Evolutionary conservation across 305 asterid species (phyloP).

Genomic region (Solanum chacoense): DNA sequence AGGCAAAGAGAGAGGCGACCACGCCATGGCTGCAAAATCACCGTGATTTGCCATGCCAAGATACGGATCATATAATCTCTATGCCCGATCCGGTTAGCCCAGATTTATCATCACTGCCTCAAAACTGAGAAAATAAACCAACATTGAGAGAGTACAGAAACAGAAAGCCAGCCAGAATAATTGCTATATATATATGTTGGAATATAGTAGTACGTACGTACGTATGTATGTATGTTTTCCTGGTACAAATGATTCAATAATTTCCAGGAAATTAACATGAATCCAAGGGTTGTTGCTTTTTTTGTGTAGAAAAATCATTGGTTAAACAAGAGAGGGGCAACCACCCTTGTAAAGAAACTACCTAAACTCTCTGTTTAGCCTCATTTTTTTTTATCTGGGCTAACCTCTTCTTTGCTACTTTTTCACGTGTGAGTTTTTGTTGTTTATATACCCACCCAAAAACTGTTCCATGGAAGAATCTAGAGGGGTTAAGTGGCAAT

Average conservation of each 20-base stretch:
- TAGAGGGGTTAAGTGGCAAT: background rate
- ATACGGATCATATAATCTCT: background rate
- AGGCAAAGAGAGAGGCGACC: background rate
- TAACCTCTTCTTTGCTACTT: background rate
- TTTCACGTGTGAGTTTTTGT: background rate
- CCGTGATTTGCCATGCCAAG: background rate
- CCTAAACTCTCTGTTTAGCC: background rate
- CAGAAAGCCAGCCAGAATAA: background rate
- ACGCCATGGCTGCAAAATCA: conserved; percentile 6
- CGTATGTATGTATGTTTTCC: background rate
- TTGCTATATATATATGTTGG: background rate
- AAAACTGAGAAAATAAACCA: background rate
- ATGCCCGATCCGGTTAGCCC: background rate
- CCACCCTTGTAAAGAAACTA: background rate
- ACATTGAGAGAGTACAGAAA: background rate
- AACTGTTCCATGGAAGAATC: background rate
- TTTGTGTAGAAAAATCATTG: conserved; percentile 2
- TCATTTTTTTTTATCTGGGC: background rate
- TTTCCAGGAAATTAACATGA: background rate
- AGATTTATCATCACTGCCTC: background rate
- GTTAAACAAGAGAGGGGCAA: conserved; percentile 16
- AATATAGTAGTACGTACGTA: background rate
- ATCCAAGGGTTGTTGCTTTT: conserved; percentile 19
- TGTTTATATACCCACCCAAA: background rate
- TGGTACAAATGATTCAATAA: background rate